Conservation (phyloP, 2,329 filamentous ascomycete genomes). For the Pyrenochaeta sp. region DNA sequence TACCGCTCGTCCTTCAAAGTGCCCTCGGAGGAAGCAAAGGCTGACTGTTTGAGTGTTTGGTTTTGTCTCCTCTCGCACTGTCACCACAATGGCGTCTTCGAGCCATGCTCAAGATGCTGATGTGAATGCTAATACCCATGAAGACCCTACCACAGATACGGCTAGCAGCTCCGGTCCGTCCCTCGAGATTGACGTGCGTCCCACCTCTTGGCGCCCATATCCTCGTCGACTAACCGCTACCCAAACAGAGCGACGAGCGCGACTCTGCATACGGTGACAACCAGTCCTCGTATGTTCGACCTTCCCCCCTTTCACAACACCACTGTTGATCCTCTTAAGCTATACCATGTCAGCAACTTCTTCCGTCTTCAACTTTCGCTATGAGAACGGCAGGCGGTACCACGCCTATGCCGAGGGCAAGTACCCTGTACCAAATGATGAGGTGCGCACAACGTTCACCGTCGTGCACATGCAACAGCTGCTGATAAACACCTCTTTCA, state of each 20-base stretch:
- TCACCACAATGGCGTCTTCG: conserved; percentile 8
- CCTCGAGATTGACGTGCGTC: conserved; percentile 39
- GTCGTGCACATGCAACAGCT: not conserved
- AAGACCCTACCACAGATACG: conserved; percentile 17
- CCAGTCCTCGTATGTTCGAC: conserved; percentile 25
- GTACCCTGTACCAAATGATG: conserved; percentile 44
- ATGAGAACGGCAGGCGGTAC: conserved; percentile 44
- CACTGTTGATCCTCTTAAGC: conserved; percentile 11
- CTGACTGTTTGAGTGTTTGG: not conserved
- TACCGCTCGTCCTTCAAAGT: conserved; percentile 10
- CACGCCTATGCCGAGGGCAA: conserved; percentile 43
- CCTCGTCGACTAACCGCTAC: conserved; percentile 21
- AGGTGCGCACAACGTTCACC: conserved; percentile 25
- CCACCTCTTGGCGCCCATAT: conserved; percentile 8
- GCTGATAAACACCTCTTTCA: conserved; percentile 15
- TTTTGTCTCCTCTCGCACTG: not conserved
- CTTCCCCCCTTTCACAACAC: not conserved
- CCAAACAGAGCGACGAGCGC: conserved; percentile 34
- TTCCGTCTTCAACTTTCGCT: conserved; percentile 41
- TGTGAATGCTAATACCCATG: conserved; percentile 1
- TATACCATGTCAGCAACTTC: conserved; percentile 44
- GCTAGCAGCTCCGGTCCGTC: conserved; percentile 34
- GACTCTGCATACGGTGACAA: conserved; percentile 39
- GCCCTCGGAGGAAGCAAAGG: not conserved
- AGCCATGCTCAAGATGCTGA: not conserved